A percentile compares a stretch with the other conserved stretches of the same genome.
phyloP scores from a whole-genome alignment of 805 yeast species.

The Pichia ethanolica region DNA sequence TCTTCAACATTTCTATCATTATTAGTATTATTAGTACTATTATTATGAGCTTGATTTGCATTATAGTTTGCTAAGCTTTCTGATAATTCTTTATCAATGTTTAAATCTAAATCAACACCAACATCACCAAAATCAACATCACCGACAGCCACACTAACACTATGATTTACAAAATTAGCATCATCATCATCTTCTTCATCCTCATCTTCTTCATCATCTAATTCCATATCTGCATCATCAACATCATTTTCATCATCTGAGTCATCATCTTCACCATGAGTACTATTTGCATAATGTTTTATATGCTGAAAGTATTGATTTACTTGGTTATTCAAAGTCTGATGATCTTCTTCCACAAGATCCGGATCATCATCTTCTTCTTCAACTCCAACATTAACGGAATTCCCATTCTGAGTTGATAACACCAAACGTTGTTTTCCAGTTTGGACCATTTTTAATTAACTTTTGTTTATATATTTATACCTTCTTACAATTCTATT shows the following conservation, averaged over 20 bases:
- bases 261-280: neutral
- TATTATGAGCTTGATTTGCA: neutral
- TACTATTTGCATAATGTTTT: neutral
- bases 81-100: constrained; percentile 1
- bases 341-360: constrained; percentile 18
- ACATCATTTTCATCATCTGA: neutral
- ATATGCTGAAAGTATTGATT: constrained; percentile 19
- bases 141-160: neutral
- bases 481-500: too few relatives aligned
- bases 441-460: neutral
- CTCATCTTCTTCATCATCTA: neutral
- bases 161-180: neutral
- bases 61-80: constrained; percentile 3
- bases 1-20: too few relatives aligned
- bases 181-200: neutral
- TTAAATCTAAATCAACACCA: constrained; percentile 1
- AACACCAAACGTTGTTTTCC: neutral
- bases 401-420: neutral
- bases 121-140: neutral
- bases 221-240: neutral
- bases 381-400: neutral
- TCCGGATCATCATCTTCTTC: neutral
- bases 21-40: neutral
- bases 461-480: too few relatives aligned
- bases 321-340: constrained; percentile 20